Conservation (phyloP, 306 rosid species). For the Albizia julibrissin region DNA sequence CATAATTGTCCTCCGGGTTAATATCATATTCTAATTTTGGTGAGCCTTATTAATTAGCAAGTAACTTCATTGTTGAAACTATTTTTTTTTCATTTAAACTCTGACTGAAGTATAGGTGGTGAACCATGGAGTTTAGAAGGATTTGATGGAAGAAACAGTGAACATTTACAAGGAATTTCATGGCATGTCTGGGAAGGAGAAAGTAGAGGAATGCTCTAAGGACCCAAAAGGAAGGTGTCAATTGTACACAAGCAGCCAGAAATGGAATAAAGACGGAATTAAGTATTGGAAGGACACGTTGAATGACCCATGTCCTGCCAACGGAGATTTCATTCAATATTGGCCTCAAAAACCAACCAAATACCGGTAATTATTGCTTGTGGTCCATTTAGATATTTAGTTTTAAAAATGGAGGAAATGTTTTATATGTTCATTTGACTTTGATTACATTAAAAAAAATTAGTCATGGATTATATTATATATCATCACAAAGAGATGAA, state of each 20-base stretch:
- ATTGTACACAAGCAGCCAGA: slow-evolving; percentile 70
- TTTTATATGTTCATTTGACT: no score
- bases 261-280: slow-evolving; percentile 33
- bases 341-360: slow-evolving; percentile 74
- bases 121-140: slow-evolving; percentile 62
- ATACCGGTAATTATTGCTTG: slow-evolving; percentile 44
- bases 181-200: slow-evolving; percentile 50
- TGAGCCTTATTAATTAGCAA: no score
- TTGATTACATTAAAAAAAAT: no score
- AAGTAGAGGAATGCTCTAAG: slow-evolving; percentile 50
- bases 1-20: no score
- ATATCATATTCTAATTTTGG: no score
- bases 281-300: slow-evolving; percentile 70
- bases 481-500: no score
- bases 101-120: slow-evolving; percentile 44
- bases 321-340: slow-evolving; percentile 40
- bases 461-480: no score
- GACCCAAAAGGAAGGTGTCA: slow-evolving; percentile 59
- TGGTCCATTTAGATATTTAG: no score
- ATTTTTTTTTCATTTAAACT: not conserved
- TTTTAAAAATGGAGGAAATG: no score
- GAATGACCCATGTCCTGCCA: slow-evolving; percentile 54
- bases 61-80: no score
- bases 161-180: slow-evolving; percentile 57
- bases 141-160: slow-evolving; percentile 41